Evolutionary conservation across 2,329 filamentous ascomycete genomes (phyloP).

Genomic region (Exophiala sideris): DNA sequence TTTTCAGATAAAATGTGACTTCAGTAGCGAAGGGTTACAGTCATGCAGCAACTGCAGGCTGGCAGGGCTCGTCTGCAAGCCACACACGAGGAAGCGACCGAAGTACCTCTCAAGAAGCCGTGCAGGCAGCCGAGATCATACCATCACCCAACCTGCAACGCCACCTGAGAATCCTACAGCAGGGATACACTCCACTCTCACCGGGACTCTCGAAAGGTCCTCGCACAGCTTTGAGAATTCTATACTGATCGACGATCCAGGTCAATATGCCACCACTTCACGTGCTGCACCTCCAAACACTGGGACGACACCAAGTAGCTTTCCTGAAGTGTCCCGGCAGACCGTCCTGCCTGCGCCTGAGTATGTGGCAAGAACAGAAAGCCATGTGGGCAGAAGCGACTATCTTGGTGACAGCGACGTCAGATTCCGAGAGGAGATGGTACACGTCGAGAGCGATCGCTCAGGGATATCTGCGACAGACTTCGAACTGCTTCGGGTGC

Average conservation of each 20-base stretch:
- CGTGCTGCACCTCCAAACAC: not conserved
- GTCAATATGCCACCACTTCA: not conserved
- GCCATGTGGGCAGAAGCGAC: slow-evolving; percentile 11
- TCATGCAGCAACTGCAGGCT: slow-evolving; percentile 10
- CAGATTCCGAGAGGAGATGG: slow-evolving; percentile 12
- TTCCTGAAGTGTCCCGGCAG: not conserved
- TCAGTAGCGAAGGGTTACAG: not conserved
- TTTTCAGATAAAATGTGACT: slow-evolving; percentile 13
- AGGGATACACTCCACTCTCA: not conserved
- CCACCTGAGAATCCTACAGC: not conserved
- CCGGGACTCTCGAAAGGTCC: not conserved
- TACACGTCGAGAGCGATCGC: not conserved
- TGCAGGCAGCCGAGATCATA: not conserved
- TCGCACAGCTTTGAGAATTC: not conserved
- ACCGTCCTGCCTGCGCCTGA: not conserved
- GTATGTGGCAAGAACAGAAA: slow-evolving; percentile 11
- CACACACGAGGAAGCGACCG: slow-evolving; percentile 12
- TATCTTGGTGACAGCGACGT: slow-evolving; percentile 8
- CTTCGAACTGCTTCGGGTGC: slow-evolving; percentile 4
- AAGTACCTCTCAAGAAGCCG: not conserved
- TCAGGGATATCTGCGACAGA: slow-evolving; percentile 1
- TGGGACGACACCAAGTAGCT: not conserved
- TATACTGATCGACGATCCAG: not conserved
- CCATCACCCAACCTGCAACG: not conserved
- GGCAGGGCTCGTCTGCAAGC: not conserved